Evolutionary conservation across 345 rosid species (phyloP).

Genomic region (Acer saccharum): DNA sequence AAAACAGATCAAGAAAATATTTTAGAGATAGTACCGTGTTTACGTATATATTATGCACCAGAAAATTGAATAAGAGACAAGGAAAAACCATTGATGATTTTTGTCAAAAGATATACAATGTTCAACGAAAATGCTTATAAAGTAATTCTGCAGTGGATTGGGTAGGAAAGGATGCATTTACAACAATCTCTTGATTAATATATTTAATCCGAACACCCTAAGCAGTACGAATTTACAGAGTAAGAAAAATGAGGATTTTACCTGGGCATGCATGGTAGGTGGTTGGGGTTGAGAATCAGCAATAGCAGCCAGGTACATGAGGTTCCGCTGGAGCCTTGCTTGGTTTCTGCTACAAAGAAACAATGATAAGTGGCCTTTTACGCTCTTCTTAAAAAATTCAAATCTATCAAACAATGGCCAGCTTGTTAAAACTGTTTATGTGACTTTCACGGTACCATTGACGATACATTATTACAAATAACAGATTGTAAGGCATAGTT

Average conservation of each 20-base stretch:
- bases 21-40: background rate
- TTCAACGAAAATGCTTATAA: background rate
- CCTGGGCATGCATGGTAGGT: conserved; percentile 84
- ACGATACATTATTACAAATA: background rate
- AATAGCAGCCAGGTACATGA: conserved; percentile 98
- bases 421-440: background rate
- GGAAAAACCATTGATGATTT: background rate
- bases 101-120: background rate
- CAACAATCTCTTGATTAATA: background rate
- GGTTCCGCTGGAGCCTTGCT: conserved; percentile 93
- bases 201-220: background rate
- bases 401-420: background rate
- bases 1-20: conserved; percentile 1
- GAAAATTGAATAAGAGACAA: background rate
- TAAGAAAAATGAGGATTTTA: conserved; percentile 13
- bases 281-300: conserved; percentile 99
- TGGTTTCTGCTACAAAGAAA: conserved; percentile 66
- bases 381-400: background rate
- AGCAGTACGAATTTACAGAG: background rate
- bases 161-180: too few relatives aligned
- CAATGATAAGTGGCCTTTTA: conserved; percentile 2
- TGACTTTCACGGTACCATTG: background rate
- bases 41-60: background rate
- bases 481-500: background rate
- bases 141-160: too few relatives aligned